Conservation (phyloP, 2,329 filamentous ascomycete genomes). For the Cladophialophora carrionii region DNA sequence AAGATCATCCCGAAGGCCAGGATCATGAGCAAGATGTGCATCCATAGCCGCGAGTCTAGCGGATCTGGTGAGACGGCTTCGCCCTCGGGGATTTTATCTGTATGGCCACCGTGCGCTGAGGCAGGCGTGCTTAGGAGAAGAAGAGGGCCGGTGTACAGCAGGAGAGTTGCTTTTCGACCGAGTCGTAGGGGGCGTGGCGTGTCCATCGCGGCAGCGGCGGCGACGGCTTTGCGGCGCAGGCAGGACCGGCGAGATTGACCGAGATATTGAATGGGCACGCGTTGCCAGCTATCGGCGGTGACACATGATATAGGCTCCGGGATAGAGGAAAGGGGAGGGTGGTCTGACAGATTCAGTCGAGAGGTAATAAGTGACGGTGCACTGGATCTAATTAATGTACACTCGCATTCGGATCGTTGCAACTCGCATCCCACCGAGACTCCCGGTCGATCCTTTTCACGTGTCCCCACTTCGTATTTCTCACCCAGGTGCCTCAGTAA, state of each 20-base stretch:
- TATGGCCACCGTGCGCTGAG: conserved; percentile 58
- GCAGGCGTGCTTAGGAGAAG: conserved; percentile 41
- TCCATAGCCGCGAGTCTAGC: conserved; percentile 85
- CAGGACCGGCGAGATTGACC: not conserved
- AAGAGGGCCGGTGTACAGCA: conserved; percentile 32
- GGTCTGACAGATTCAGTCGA: conserved; percentile 1
- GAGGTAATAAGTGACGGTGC: not conserved
- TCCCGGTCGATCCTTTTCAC: conserved; percentile 5
- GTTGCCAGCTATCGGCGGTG: conserved; percentile 17
- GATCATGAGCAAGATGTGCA: conserved; percentile 87
- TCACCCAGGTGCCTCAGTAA: not conserved
- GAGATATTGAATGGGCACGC: conserved; percentile 1
- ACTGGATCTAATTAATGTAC: not conserved
- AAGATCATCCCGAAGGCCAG: conserved; percentile 89
- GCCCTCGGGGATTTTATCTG: conserved; percentile 67
- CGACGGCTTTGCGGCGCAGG: conserved; percentile 7
- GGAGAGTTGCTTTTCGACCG: conserved; percentile 9
- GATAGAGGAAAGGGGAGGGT: not conserved
- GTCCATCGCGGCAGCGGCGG: conserved; percentile 23
- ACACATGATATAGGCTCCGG: conserved; percentile 14
- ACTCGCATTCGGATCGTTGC: not conserved
- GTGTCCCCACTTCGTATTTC: not conserved
- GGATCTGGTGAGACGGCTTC: conserved; percentile 71
- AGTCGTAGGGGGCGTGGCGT: conserved; percentile 14
- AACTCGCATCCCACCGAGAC: conserved; percentile 9